phyloP scores from a whole-genome alignment of 805 yeast genomes.

The Yarrowia osloensis region DNA sequence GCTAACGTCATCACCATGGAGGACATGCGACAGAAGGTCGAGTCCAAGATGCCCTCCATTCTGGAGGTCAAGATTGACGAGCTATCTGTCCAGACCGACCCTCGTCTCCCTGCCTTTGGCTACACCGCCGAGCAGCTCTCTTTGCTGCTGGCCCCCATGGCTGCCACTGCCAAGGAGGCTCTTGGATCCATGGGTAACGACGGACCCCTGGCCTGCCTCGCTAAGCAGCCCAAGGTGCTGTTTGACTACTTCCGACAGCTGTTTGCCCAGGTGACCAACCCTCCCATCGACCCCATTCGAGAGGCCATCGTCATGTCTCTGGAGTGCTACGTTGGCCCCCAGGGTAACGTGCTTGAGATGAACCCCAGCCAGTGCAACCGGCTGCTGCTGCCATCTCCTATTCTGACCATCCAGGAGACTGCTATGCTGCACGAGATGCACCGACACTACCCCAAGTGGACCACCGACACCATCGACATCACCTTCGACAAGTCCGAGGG shows the following conservation, averaged over 20 bases:
- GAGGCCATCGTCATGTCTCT: conserved; percentile 96
- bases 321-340: conserved; percentile 98
- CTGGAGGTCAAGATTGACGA: conserved; percentile 35
- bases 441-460: conserved; percentile 82
- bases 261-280: conserved; percentile 98
- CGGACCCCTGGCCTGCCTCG: conserved; percentile 89
- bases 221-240: conserved; percentile 85
- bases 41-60: conserved; percentile 43
- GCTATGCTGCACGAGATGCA: conserved; percentile 71
- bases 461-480: conserved; percentile 77
- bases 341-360: conserved; percentile 93
- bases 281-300: conserved; percentile 97
- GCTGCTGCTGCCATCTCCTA: conserved; percentile 78
- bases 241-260: conserved; percentile 94
- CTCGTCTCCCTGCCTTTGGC: conserved; percentile 82
- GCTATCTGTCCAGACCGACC: conserved; percentile 70
- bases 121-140: conserved; percentile 93
- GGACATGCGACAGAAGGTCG: conserved; percentile 66
- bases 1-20: conserved; percentile 84
- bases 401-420: conserved; percentile 71
- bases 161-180: conserved; percentile 85
- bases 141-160: conserved; percentile 89
- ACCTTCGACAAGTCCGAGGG: conserved; percentile 86
- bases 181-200: conserved; percentile 99
- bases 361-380: conserved; percentile 90